phyloP scores from a whole-genome alignment of 1,284 basidiomycete species.

The Athelia sp. region DNA sequence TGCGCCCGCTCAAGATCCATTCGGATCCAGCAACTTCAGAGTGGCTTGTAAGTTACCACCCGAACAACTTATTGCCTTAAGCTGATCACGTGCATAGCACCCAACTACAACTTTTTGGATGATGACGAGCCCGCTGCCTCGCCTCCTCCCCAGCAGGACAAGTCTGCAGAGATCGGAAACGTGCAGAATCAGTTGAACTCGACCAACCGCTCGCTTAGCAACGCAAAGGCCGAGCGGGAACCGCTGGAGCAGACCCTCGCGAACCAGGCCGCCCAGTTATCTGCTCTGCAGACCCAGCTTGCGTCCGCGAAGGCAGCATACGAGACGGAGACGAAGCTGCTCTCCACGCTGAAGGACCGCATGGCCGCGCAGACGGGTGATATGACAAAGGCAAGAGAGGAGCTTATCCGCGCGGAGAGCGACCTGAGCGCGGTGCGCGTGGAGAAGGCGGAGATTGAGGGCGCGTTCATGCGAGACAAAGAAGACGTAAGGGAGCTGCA shows the following conservation, averaged over 20 bases:
- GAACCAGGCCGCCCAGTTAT: conserved; percentile 64
- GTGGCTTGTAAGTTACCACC: conserved; percentile 19
- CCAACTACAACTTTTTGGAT: conserved; percentile 57
- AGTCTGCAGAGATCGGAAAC: conserved; percentile 82
- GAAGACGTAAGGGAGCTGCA: conserved; percentile 91
- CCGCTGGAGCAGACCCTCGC: conserved; percentile 53
- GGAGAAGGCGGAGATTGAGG: conserved; percentile 93
- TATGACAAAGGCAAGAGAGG: conserved; percentile 72
- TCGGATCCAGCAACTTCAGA: conserved; percentile 23
- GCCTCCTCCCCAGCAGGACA: conserved; percentile 56
- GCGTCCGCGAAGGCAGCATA: conserved; percentile 75
- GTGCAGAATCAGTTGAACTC: conserved; percentile 78
- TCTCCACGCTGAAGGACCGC: conserved; percentile 72
- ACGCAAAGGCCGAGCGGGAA: conserved; percentile 53
- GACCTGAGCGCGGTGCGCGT: conserved; percentile 86
- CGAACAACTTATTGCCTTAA: conserved; percentile 12
- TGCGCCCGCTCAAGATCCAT: conserved; percentile 34
- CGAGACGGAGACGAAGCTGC: conserved; percentile 77
- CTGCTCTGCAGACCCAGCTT: conserved; percentile 70
- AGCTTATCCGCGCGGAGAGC: conserved; percentile 88
- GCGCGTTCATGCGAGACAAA: conserved; percentile 84
- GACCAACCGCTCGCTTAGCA: conserved; percentile 68
- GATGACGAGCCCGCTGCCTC: conserved; percentile 56
- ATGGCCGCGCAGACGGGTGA: conserved; percentile 68
- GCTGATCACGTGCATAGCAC: conserved; percentile 14